These are phyloP conservation scores for Xanthoconium separans DNA, from an alignment of 1,284 basidiomycete species.

Conservation along the genomic window DNA sequence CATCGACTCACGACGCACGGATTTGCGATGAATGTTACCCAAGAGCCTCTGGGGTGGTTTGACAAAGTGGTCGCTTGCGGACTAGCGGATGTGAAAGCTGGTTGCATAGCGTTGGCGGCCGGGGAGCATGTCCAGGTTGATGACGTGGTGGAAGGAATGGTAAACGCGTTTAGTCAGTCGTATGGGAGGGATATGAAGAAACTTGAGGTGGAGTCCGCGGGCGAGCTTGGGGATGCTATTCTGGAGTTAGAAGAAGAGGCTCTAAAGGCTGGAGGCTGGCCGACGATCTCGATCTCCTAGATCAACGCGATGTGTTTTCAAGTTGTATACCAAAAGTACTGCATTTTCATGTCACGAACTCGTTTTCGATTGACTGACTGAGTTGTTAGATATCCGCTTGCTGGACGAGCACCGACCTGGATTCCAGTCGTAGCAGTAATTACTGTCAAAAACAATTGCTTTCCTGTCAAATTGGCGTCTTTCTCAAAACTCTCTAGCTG, in stretches of 20 bases:
- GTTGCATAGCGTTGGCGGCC: constrained; percentile 52
- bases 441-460: no score
- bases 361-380: no score
- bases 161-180: constrained; percentile 49
- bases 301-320: neutral
- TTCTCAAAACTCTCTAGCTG: no score
- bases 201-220: constrained; percentile 46
- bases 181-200: constrained; percentile 56
- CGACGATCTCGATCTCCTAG: constrained; percentile 11
- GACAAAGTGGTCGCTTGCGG: constrained; percentile 90
- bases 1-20: constrained; percentile 95
- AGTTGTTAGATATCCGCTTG: neutral
- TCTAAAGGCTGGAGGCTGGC: constrained; percentile 22
- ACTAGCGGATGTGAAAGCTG: constrained; percentile 81
- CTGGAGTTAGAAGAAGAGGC: constrained; percentile 42
- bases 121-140: constrained; percentile 41
- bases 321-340: neutral
- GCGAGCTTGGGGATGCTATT: constrained; percentile 55
- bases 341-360: no score
- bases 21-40: constrained; percentile 90
- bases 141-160: constrained; percentile 52
- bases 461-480: no score
- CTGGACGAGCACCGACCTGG: no score
- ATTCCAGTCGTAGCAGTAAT: no score
- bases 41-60: constrained; percentile 83